Evolutionary conservation across 768 basidiomycete species (phyloP).

Genomic region (Galerina marginata): DNA sequence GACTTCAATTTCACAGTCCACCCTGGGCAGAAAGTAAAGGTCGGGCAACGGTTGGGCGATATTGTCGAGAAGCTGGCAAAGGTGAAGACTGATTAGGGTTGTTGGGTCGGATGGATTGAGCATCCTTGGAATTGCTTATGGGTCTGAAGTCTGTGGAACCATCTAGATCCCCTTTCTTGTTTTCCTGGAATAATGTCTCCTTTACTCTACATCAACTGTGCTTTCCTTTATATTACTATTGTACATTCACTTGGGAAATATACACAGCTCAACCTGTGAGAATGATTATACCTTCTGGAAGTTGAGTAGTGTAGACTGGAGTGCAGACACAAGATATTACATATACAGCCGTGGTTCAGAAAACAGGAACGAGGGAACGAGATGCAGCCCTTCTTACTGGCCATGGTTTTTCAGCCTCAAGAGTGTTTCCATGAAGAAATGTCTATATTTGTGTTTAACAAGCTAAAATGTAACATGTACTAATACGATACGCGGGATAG

Average conservation of each 20-base stretch:
- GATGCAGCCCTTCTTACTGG: no score
- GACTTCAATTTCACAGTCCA: constrained; percentile 79
- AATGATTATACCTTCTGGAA: no score
- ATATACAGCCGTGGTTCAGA: no score
- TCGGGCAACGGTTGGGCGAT: constrained; percentile 84
- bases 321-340: no score
- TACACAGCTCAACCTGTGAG: constrained; percentile 3
- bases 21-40: constrained; percentile 84
- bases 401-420: no score
- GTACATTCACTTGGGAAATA: not conserved
- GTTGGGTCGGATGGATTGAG: not conserved
- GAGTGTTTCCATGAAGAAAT: no score
- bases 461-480: not conserved
- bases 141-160: not conserved
- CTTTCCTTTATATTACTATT: not conserved
- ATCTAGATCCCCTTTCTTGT: not conserved
- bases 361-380: no score
- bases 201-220: not conserved
- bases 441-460: no score
- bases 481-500: constrained; percentile 5
- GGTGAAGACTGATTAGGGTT: constrained; percentile 25
- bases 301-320: no score
- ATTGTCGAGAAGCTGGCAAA: constrained; percentile 34
- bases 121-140: not conserved
- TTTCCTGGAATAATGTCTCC: not conserved